phyloP scores from a whole-genome alignment of 441 rosid species.

The Gossypium gossypioides region DNA sequence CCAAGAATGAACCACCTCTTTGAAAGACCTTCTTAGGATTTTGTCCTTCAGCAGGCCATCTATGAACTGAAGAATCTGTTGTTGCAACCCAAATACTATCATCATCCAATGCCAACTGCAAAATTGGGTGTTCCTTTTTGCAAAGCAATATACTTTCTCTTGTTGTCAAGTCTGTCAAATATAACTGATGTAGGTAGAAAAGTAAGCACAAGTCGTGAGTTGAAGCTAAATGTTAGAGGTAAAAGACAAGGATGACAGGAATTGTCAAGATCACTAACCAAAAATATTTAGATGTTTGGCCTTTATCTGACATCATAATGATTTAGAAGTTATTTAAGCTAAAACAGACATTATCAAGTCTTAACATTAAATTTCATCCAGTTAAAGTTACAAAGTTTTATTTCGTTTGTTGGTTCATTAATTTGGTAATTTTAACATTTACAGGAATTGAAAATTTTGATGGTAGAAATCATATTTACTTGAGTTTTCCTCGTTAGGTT shows the following conservation, averaged over 20 bases:
- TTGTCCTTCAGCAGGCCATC: constrained; percentile 90
- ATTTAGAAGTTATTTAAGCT: not conserved
- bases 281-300: not conserved
- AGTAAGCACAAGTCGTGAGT: constrained; percentile 9
- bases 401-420: not conserved
- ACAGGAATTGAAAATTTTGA: not conserved
- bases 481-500: not conserved
- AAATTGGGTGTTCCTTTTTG: constrained; percentile 79
- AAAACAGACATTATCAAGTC: not conserved
- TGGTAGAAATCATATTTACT: not conserved
- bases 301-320: not conserved
- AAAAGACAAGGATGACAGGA: not conserved
- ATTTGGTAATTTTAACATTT: not conserved
- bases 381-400: not conserved
- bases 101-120: constrained; percentile 80
- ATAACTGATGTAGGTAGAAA: constrained; percentile 45
- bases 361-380: not conserved
- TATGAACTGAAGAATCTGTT: constrained; percentile 78
- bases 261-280: not conserved
- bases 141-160: constrained; percentile 92
- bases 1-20: constrained; percentile 87
- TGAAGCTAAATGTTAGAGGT: not conserved
- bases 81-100: constrained; percentile 91
- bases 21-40: constrained; percentile 82
- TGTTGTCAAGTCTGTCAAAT: constrained; percentile 92